Evolutionary conservation across 2,329 filamentous ascomycete genomes (phyloP).

Genomic region (Alternaria sp.): DNA sequence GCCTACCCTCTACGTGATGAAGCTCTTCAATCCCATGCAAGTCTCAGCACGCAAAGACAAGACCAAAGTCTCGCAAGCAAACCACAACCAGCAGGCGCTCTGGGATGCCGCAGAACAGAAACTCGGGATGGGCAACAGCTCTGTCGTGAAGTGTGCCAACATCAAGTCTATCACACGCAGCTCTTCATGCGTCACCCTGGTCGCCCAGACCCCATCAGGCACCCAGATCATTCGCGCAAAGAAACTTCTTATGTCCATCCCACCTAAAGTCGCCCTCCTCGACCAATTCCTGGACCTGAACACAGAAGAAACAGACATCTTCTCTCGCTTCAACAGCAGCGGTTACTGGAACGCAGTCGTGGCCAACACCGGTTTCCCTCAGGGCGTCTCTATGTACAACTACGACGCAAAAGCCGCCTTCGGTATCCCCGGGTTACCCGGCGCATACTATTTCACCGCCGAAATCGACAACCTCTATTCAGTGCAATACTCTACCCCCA

Average conservation of each 20-base stretch:
- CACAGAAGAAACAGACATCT: not conserved
- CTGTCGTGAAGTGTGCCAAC: not conserved
- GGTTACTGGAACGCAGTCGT: not conserved
- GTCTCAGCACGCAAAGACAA: not conserved
- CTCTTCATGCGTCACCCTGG: not conserved
- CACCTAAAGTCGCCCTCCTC: not conserved
- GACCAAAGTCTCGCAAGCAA: not conserved
- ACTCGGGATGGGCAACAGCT: not conserved
- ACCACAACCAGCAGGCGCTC: not conserved
- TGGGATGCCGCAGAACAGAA: conserved; percentile 1
- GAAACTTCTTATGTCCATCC: not conserved
- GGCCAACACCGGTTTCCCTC: not conserved
- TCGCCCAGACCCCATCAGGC: not conserved
- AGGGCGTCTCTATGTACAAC: not conserved
- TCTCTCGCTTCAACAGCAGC: not conserved
- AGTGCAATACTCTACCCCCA: not conserved
- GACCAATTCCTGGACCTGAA: not conserved
- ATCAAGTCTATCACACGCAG: not conserved
- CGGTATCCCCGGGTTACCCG: not conserved
- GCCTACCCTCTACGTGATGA: not conserved
- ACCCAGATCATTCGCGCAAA: not conserved
- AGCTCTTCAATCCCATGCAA: conserved; percentile 2
- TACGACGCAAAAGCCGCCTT: not conserved
- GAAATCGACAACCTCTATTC: not conserved
- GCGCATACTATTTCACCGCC: not conserved